phyloP scores from a whole-genome alignment of 371 early-diverging fungal species.

The Hamiltosporidium tvaerminnensis region DNA sequence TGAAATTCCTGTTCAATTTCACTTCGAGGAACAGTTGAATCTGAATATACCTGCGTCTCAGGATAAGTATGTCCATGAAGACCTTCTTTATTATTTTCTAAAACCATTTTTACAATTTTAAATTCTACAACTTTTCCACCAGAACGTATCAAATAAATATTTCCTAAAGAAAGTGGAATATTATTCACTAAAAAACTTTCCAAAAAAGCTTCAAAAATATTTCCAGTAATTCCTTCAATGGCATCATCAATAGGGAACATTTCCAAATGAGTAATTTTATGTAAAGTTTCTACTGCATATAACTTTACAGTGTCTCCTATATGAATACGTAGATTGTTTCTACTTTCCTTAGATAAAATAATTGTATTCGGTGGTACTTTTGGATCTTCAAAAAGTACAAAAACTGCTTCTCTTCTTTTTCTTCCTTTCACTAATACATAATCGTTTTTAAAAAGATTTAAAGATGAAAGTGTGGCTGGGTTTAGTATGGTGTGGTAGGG shows the following conservation, averaged over 20 bases:
- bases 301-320: conserved; percentile 89
- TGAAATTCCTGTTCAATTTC: conserved; percentile 87
- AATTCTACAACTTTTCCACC: conserved; percentile 94
- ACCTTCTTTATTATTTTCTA: conserved; percentile 18
- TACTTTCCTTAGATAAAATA: conserved; percentile 67
- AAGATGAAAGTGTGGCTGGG: conserved; percentile 19
- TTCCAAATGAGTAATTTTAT: conserved; percentile 76
- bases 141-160: conserved; percentile 75
- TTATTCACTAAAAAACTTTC: conserved; percentile 87
- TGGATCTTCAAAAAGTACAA: conserved; percentile 75
- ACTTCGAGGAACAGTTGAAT: conserved; percentile 86
- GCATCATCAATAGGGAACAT: conserved; percentile 95
- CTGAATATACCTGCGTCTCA: conserved; percentile 89
- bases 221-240: conserved; percentile 81
- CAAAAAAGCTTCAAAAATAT: conserved; percentile 86
- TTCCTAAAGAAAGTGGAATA: conserved; percentile 78
- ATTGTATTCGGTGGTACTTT: conserved; percentile 74
- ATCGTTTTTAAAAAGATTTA: conserved; percentile 43
- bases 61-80: conserved; percentile 45
- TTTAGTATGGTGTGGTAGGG: conserved; percentile 36
- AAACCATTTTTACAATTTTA: conserved; percentile 79
- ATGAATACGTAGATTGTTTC: conserved; percentile 77
- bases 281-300: conserved; percentile 79
- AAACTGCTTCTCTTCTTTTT: conserved; percentile 81
- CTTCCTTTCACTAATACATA: conserved; percentile 81